A percentile compares a stretch with the other conserved stretches of the same genome.
phyloP scores from a whole-genome alignment of 257 asterid genomes.

The Lycium barbarum region DNA sequence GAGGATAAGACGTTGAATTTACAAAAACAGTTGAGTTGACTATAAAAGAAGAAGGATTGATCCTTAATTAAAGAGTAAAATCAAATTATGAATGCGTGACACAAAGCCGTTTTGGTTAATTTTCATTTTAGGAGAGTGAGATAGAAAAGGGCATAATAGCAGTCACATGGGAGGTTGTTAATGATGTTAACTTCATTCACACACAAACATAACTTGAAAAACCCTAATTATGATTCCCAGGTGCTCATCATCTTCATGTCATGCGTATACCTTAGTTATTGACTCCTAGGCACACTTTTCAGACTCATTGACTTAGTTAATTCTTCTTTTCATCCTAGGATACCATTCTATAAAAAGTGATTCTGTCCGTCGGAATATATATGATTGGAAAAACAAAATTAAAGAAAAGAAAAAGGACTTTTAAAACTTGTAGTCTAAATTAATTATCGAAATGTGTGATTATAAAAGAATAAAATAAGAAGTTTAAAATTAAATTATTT shows the following conservation, averaged over 20 bases:
- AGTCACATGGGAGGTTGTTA: slow-evolving; percentile 51
- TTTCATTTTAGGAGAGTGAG: not conserved
- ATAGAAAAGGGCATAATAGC: slow-evolving; percentile 34
- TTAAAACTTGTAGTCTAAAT: no score
- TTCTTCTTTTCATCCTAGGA: slow-evolving; percentile 30
- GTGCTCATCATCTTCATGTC: slow-evolving; percentile 29
- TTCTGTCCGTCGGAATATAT: not conserved
- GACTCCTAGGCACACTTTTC: slow-evolving; percentile 12
- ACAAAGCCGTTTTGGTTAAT: not conserved
- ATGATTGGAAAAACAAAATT: not conserved
- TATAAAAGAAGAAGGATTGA: not conserved
- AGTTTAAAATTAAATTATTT: not conserved
- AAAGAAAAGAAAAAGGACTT: not conserved
- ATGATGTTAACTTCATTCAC: slow-evolving; percentile 60
- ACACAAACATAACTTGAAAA: slow-evolving; percentile 37
- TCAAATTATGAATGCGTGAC: not conserved
- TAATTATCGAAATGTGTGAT: not conserved
- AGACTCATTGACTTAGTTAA: slow-evolving; percentile 31
- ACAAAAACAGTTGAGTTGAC: not conserved
- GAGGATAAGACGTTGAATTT: slow-evolving; percentile 3
- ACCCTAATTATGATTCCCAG: slow-evolving; percentile 35
- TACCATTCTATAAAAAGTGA: slow-evolving; percentile 12
- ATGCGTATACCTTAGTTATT: slow-evolving; percentile 30
- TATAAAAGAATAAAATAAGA: not conserved
- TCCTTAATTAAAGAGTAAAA: not conserved